Base-by-base conservation (phyloP, 257 asterid genomes). In the Solanum tarapatanum region DNA sequence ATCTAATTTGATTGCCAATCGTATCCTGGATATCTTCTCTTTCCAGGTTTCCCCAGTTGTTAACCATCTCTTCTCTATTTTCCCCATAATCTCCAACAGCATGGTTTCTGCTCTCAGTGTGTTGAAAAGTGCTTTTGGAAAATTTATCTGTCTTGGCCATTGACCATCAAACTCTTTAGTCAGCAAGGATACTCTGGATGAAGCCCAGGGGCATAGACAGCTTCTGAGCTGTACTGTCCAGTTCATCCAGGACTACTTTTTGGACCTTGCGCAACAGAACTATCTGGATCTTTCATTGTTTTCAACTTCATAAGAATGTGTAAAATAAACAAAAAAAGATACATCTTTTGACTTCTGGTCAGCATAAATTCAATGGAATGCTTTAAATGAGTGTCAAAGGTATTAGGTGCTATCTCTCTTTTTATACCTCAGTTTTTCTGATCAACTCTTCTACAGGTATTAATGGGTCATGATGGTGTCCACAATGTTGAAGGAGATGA, bases 381-480 rank as follows among this genome's bases (percentile, higher is more conserved):
- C 35, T 39, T 41, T 76, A 24, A 43, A 43, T 43, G 6, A 41
- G 36, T 41, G 35, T 41, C 35, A 77, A 39, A 24, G 64, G 55
- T 76, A 76, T 41, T 41, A 77, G 64, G 62, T 77, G 62, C 35
- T 41, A 24, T 77, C 23, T 77, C 28, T 77, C 62, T 43, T 79
- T 76, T 79, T 79, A 79, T 79, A 79, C 37, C 16, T 24, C 87
- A 77, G n/a, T 86, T 68, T 86, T 85, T 37, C 13, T 89, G 79
- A 39, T 48, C 1, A 30, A 51, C 30, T 48, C 70, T 48, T 43
- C 64, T 32, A 88, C 90, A 96, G 98, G 98, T 95, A 60, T 94
- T 96, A 91, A 97, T 95, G 72, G 99, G 98, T 88, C 88, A 89
- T 60, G 95, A 93, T 84, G 98, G 94, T 79, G 87, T 91, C 88